Percentiles rank a stretch among this genome's conserved stretches.
Conservation (phyloP, 2,329 filamentous ascomycete genomes). For the Alternaria dauci region DNA sequence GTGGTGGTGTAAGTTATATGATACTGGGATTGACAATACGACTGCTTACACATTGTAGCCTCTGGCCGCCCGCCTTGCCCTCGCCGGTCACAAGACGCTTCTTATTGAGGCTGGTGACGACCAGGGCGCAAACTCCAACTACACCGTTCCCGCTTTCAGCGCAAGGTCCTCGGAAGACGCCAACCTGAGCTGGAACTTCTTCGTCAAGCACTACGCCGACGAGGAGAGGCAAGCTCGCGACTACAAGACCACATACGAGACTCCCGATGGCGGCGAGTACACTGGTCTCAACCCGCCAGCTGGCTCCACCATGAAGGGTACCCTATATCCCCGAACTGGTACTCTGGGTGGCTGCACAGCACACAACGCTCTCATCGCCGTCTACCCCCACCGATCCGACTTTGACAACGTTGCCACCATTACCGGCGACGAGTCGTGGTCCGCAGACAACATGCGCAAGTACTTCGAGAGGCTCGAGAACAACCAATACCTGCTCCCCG, state of each 20-base stretch:
- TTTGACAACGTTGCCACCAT: constrained; percentile 65
- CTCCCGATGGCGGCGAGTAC: constrained; percentile 51
- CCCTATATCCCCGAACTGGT: constrained; percentile 66
- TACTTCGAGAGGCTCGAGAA: constrained; percentile 66
- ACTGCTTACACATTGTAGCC: constrained; percentile 19
- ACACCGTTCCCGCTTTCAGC: constrained; percentile 64
- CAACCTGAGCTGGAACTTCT: constrained; percentile 69
- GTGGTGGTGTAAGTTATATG: constrained; percentile 28
- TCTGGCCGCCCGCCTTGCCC: constrained; percentile 63
- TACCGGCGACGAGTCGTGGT: constrained; percentile 69
- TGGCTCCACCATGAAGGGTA: constrained; percentile 62
- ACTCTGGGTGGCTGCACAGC: constrained; percentile 67
- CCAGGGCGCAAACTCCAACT: constrained; percentile 60
- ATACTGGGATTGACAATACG: neutral
- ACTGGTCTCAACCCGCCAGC: constrained; percentile 62
- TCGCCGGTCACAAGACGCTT: constrained; percentile 67
- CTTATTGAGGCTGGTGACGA: constrained; percentile 69
- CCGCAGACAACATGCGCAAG: constrained; percentile 65
- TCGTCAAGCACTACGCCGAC: constrained; percentile 68
- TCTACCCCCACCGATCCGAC: constrained; percentile 67
- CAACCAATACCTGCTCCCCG: constrained; percentile 60
- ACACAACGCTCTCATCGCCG: constrained; percentile 69
- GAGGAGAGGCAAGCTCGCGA: constrained; percentile 62
- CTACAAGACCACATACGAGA: constrained; percentile 66
- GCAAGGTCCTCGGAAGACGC: constrained; percentile 64